Conservation (phyloP, 768 basidiomycete genomes). For the Tephrocybe sp. region DNA sequence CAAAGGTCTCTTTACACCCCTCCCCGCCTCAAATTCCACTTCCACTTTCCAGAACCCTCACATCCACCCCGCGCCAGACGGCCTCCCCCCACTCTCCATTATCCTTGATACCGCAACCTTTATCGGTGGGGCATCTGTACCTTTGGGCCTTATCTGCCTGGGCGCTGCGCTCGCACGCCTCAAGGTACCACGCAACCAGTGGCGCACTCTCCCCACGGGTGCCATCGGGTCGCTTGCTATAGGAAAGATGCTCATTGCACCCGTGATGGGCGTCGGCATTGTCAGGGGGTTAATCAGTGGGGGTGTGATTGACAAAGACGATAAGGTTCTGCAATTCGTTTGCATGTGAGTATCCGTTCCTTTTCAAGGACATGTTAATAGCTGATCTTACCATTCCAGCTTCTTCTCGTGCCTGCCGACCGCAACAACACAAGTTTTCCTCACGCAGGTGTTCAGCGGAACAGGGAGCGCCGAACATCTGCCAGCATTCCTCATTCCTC, state of each 20-base stretch:
- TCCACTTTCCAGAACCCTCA: constrained; percentile 18
- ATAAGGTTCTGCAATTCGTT: constrained; percentile 64
- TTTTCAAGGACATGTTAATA: neutral
- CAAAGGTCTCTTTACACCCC: constrained; percentile 50
- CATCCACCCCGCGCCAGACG: constrained; percentile 52
- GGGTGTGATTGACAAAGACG: constrained; percentile 47
- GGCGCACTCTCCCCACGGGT: constrained; percentile 44
- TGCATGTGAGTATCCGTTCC: constrained; percentile 53
- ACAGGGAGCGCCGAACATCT: constrained; percentile 65
- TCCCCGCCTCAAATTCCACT: constrained; percentile 26
- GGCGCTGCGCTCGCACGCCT: constrained; percentile 59
- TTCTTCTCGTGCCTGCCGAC: constrained; percentile 64
- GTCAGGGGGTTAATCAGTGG: constrained; percentile 46
- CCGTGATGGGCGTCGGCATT: constrained; percentile 61
- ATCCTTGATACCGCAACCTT: constrained; percentile 50
- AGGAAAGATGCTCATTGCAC: constrained; percentile 55
- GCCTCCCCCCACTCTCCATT: constrained; percentile 54
- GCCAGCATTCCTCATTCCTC: constrained; percentile 63
- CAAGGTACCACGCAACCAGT: constrained; percentile 45
- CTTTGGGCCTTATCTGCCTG: constrained; percentile 53
- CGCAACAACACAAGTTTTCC: constrained; percentile 59
- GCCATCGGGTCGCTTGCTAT: constrained; percentile 55
- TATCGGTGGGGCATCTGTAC: constrained; percentile 53
- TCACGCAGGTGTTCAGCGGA: constrained; percentile 68
- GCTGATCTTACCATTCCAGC: constrained; percentile 26